Evolutionary conservation across 2,329 filamentous ascomycete genomes (phyloP), one percentile per base, ranked within the genome.

Genomic region (Sphaerulina vaccinii): DNA sequence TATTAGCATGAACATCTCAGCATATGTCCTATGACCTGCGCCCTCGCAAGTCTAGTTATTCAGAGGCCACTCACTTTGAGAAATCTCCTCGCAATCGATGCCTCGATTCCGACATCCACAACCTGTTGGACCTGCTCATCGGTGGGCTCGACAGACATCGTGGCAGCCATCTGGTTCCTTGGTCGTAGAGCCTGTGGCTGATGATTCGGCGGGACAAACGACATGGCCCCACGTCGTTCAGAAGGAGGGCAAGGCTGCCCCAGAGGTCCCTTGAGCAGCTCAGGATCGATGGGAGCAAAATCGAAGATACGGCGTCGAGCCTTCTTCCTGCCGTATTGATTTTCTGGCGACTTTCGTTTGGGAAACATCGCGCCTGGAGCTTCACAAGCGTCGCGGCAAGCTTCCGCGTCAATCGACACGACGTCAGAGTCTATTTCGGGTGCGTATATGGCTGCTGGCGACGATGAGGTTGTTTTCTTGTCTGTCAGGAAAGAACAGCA

Each of bases 141-240:
- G 24, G 44, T 54, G 5, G 65, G 62, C 46, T 68, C 62, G 23
- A 56, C 52, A 27, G 57, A 39, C 61, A 67, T 66, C 36, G 51
- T 61, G 10, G 60, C 60, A 15, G 55, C 58, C 44, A 60, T 58
- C 54, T 63, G 62, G 38, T 35, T 50, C 49, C 57, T 53, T 23
- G 55, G 43, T 23, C 47, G 33, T 24, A 55, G 41, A 32, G 48
- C 48, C 42, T 49, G 45, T 10, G 48, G 45, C 11, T 55, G 19
- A 24, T 60, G 27, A 19, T 51, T 32, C 16, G 51, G 47, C 19
- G 49, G 43, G 9, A 57, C 54, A 49, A 56, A 54, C 15, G 49
- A 54, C 55, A 61, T 62, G 43, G 51, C 41, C 39, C 41, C 40
- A 35, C 27, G 27, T 21, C 37, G 35, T 24, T 48, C 35, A 19